A percentile compares a stretch with the other conserved stretches of the same genome.
Evolutionary conservation across 345 rosid genomes (phyloP).

Genomic region (Rhizophora apiculata): DNA sequence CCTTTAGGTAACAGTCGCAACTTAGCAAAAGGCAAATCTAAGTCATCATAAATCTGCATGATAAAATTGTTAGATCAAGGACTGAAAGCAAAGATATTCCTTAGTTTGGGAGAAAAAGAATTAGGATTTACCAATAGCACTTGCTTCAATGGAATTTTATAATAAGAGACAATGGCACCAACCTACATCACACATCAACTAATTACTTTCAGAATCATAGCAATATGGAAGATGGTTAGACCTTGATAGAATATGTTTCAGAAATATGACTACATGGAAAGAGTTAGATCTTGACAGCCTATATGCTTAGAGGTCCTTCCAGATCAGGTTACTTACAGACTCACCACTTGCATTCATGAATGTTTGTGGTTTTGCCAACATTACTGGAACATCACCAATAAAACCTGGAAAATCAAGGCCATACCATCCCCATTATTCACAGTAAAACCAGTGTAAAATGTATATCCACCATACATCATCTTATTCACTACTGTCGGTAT

Average conservation of each 20-base stretch:
- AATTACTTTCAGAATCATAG: slow-evolving; percentile 13
- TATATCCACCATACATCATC: background rate
- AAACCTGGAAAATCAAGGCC: slow-evolving; percentile 44
- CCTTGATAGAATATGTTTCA: slow-evolving; percentile 13
- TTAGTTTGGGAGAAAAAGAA: slow-evolving; percentile 5
- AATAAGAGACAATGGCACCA: slow-evolving; percentile 74
- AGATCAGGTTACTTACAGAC: slow-evolving; percentile 74
- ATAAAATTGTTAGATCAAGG: slow-evolving; percentile 12
- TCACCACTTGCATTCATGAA: slow-evolving; percentile 94
- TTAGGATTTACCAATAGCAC: slow-evolving; percentile 63
- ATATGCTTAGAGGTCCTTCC: slow-evolving; percentile 17
- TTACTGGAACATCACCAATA: slow-evolving; percentile 73
- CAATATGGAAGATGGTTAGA: slow-evolving; percentile 7
- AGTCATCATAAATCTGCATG: slow-evolving; percentile 78
- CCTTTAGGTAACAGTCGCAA: slow-evolving; percentile 92
- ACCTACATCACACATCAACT: slow-evolving; percentile 48
- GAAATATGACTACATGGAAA: slow-evolving; percentile 9
- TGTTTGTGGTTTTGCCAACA: slow-evolving; percentile 95
- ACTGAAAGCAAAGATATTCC: background rate
- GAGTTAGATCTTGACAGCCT: slow-evolving; percentile 6
- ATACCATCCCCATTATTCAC: background rate
- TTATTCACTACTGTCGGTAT: background rate
- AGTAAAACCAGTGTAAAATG: background rate
- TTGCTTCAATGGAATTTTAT: slow-evolving; percentile 92
- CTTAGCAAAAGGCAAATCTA: slow-evolving; percentile 91